A percentile compares a stretch with the other conserved stretches of the same genome.
phyloP scores from a whole-genome alignment of 169 alveolate genomes.

The Besnoitia besnoiti region DNA sequence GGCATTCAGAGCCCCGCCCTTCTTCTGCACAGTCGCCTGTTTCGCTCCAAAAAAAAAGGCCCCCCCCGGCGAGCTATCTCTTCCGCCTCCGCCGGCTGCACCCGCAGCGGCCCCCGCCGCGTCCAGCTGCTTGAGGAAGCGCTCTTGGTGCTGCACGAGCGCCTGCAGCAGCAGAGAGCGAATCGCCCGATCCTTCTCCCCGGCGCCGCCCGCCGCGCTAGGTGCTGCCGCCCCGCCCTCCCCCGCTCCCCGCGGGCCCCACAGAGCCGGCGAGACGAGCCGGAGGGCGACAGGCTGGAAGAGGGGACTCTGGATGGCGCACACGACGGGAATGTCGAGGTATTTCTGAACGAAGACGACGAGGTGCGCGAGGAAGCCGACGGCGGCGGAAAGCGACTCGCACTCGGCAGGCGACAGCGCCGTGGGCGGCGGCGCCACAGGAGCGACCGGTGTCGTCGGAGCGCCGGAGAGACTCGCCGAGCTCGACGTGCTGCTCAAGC shows the following conservation, averaged over 20 bases:
- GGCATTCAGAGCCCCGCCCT: neutral
- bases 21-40: neutral
- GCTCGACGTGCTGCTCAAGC: neutral
- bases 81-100: neutral
- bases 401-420: neutral
- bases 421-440: neutral
- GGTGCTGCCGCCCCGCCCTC: neutral
- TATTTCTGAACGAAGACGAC: neutral
- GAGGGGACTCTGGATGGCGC: neutral
- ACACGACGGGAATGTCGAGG: neutral
- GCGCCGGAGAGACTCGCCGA: no score
- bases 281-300: neutral
- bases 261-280: neutral
- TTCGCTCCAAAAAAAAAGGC: neutral
- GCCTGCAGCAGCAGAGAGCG: neutral
- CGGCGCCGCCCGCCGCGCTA: neutral
- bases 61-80: neutral
- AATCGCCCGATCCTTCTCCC: neutral
- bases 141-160: neutral
- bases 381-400: neutral
- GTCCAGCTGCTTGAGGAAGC: neutral
- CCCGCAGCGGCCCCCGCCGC: neutral
- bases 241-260: neutral
- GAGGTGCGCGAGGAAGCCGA: constrained; percentile 38
- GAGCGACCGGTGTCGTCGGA: no score